phyloP scores from a whole-genome alignment of 495 filamentous ascomycete species.

The Terfezia claveryi region DNA sequence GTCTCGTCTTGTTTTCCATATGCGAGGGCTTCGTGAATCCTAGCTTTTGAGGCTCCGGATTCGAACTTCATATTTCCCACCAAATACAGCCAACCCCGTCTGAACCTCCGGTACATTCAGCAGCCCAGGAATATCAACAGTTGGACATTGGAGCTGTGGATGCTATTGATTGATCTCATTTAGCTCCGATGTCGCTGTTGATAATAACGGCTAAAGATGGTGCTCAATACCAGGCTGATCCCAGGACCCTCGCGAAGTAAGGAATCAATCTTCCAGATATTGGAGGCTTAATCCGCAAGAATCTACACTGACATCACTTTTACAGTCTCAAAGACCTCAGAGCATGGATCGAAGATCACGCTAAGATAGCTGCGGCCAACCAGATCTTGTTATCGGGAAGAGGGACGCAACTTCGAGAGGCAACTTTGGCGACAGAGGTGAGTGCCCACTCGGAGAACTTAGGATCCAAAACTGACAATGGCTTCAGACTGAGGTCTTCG shows the following conservation, averaged over 20 bases:
- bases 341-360: slow-evolving; percentile 41
- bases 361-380: slow-evolving; percentile 31
- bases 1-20: no score
- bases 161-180: not conserved
- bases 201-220: not conserved
- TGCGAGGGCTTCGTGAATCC: no score
- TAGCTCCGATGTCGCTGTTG: not conserved
- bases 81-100: no score
- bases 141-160: no score
- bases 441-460: not conserved
- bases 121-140: no score
- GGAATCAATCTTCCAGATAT: not conserved
- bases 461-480: not conserved
- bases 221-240: not conserved
- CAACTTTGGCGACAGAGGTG: slow-evolving; percentile 43
- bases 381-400: slow-evolving; percentile 52
- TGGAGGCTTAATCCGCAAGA: no score
- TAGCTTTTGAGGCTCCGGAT: no score
- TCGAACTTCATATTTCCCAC: no score
- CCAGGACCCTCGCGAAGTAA: not conserved
- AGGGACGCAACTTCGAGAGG: slow-evolving; percentile 46
- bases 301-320: no score
- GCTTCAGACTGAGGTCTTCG: slow-evolving; percentile 14
- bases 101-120: no score
- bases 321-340: slow-evolving; percentile 37